phyloP scores from a whole-genome alignment of 768 basidiomycete species.

The Paxillus involutus region DNA sequence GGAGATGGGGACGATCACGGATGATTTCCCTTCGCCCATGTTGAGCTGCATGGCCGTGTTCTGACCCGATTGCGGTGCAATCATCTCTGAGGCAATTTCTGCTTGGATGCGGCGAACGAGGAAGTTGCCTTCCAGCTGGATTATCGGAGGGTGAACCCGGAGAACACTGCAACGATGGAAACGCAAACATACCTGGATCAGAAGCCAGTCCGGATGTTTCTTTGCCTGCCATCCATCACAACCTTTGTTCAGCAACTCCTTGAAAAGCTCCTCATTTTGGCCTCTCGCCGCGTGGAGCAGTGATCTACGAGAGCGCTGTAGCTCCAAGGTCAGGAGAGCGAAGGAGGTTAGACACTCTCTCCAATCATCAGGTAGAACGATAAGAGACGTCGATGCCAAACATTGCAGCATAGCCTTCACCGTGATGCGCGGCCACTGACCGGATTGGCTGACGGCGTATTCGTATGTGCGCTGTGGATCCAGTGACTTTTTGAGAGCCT shows the following conservation, averaged over 20 bases:
- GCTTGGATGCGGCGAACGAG: constrained; percentile 28
- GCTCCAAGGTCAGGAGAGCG: constrained; percentile 26
- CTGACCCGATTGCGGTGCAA: constrained; percentile 19
- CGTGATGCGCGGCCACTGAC: constrained; percentile 38
- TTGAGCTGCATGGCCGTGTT: constrained; percentile 49
- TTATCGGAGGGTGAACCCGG: neutral
- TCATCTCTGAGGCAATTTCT: constrained; percentile 32
- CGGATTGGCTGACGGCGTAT: constrained; percentile 10
- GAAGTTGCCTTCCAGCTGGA: constrained; percentile 30
- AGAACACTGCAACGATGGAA: neutral
- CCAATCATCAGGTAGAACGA: constrained; percentile 25
- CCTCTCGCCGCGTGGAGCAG: constrained; percentile 15
- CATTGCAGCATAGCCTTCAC: constrained; percentile 25
- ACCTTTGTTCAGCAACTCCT: constrained; percentile 16
- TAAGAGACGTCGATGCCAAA: constrained; percentile 23
- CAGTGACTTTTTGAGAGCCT: constrained; percentile 4
- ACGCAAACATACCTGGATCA: constrained; percentile 17
- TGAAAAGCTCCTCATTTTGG: constrained; percentile 11
- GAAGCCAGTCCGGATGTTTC: constrained; percentile 16
- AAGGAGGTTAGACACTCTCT: constrained; percentile 23
- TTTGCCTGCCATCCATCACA: constrained; percentile 17
- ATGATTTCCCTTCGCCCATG: constrained; percentile 56
- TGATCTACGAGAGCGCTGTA: constrained; percentile 38
- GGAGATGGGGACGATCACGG: constrained; percentile 37
- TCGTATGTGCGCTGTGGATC: constrained; percentile 13